phyloP scores from a whole-genome alignment of 345 rosid genomes.

The Abelmoschus esculentus region DNA sequence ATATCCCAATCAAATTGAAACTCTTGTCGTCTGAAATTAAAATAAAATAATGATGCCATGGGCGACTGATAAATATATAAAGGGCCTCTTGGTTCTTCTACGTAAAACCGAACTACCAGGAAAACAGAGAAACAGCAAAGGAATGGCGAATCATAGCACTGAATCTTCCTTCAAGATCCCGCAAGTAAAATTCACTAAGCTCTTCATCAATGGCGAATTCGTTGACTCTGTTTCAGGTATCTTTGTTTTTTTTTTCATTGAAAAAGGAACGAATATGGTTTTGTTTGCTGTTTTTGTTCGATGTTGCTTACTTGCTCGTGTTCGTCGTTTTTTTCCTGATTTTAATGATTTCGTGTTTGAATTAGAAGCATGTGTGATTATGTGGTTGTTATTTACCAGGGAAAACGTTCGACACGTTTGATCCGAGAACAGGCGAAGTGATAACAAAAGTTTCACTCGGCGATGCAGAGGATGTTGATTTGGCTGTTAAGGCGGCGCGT shows the following conservation, averaged over 20 bases:
- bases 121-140: background rate
- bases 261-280: background rate
- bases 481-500: slow-evolving; percentile 46
- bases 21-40: too few relatives aligned
- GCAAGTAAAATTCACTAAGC: slow-evolving; percentile 36
- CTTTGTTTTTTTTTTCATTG: background rate
- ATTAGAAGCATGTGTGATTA: too few relatives aligned
- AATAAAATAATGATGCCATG: too few relatives aligned
- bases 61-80: too few relatives aligned
- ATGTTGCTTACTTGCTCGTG: background rate
- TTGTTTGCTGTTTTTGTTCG: too few relatives aligned
- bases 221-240: slow-evolving; percentile 52
- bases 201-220: slow-evolving; percentile 54
- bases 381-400: slow-evolving; percentile 14
- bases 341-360: background rate
- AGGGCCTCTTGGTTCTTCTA: too few relatives aligned
- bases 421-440: slow-evolving; percentile 35
- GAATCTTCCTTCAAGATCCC: slow-evolving; percentile 23
- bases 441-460: slow-evolving; percentile 35
- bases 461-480: slow-evolving; percentile 32
- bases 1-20: too few relatives aligned
- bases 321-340: background rate
- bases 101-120: too few relatives aligned
- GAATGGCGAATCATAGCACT: slow-evolving; percentile 15
- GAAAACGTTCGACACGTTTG: slow-evolving; percentile 34